A percentile compares a stretch with the other conserved stretches of the same genome.
These are phyloP conservation scores for Suhomyces choctaworum DNA, from an alignment of 1,139 yeast genomes.

Conservation along the genomic window DNA sequence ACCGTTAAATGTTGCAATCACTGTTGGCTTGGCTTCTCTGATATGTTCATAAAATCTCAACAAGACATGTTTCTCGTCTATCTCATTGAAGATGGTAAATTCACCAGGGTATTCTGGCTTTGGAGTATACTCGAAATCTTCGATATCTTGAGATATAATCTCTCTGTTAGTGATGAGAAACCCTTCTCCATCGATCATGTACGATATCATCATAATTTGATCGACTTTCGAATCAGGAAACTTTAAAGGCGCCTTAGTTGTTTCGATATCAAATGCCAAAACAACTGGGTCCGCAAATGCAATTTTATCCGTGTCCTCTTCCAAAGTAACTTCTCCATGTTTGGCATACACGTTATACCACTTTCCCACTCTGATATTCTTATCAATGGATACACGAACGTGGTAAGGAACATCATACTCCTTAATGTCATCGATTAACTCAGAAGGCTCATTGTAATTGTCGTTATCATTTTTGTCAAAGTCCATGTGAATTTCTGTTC, in stretches of 20 bases:
- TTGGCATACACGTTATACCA: constrained; percentile 85
- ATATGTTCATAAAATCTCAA: constrained; percentile 86
- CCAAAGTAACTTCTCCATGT: constrained; percentile 55
- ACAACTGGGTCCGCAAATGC: constrained; percentile 98
- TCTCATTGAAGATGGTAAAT: constrained; percentile 88
- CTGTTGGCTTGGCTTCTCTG: constrained; percentile 85
- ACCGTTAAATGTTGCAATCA: constrained; percentile 96
- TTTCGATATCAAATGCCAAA: constrained; percentile 95
- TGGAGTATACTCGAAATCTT: constrained; percentile 96
- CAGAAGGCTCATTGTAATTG: constrained; percentile 54
- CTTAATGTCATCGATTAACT: constrained; percentile 72
- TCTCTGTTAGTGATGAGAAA: constrained; percentile 91
- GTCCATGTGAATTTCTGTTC: constrained; percentile 20
- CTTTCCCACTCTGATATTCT: constrained; percentile 83
- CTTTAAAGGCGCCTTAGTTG: constrained; percentile 93
- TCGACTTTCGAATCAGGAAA: constrained; percentile 94
- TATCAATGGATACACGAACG: constrained; percentile 91
- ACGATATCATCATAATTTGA: constrained; percentile 98
- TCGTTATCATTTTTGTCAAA: constrained; percentile 16
- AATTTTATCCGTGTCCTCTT: constrained; percentile 69
- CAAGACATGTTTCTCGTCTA: constrained; percentile 74
- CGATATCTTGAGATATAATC: constrained; percentile 90
- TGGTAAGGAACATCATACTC: constrained; percentile 98
- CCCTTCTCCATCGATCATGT: constrained; percentile 99
- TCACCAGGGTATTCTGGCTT: constrained; percentile 92